phyloP scores from a whole-genome alignment of 2,329 filamentous ascomycete genomes.

The Metarhizium rileyi region DNA sequence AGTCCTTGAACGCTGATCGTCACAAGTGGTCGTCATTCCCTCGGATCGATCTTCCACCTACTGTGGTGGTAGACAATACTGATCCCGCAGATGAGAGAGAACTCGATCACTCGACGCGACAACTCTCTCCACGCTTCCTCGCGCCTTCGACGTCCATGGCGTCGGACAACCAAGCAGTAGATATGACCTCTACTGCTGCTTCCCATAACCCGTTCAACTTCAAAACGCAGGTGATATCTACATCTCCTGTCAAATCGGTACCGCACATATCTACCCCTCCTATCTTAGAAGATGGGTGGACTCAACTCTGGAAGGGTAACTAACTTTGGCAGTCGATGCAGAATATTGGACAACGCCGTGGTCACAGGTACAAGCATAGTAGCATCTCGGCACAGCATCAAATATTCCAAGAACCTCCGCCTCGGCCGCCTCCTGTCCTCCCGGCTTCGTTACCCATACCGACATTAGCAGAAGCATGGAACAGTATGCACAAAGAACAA shows the following conservation, averaged over 20 bases:
- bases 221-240: slow-evolving; percentile 69
- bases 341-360: slow-evolving; percentile 84
- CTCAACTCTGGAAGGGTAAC: neutral
- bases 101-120: neutral
- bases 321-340: slow-evolving; percentile 22
- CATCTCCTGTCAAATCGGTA: slow-evolving; percentile 69
- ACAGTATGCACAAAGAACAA: slow-evolving; percentile 84
- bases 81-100: slow-evolving; percentile 1
- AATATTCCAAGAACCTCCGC: slow-evolving; percentile 88
- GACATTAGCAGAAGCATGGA: slow-evolving; percentile 77
- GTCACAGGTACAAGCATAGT: slow-evolving; percentile 96
- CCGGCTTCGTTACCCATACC: slow-evolving; percentile 89
- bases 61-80: slow-evolving; percentile 14
- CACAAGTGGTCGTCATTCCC: neutral
- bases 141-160: slow-evolving; percentile 9
- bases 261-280: neutral
- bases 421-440: slow-evolving; percentile 74
- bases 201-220: slow-evolving; percentile 82
- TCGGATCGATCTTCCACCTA: slow-evolving; percentile 5
- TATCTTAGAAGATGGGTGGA: neutral
- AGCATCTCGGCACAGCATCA: slow-evolving; percentile 83
- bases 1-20: slow-evolving; percentile 1
- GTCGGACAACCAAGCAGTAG: neutral
- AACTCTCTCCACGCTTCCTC: slow-evolving; percentile 5
- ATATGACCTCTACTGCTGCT: slow-evolving; percentile 5